Conservation (phyloP, 2,329 filamentous ascomycete species). For the Diaporthe caulivora region DNA sequence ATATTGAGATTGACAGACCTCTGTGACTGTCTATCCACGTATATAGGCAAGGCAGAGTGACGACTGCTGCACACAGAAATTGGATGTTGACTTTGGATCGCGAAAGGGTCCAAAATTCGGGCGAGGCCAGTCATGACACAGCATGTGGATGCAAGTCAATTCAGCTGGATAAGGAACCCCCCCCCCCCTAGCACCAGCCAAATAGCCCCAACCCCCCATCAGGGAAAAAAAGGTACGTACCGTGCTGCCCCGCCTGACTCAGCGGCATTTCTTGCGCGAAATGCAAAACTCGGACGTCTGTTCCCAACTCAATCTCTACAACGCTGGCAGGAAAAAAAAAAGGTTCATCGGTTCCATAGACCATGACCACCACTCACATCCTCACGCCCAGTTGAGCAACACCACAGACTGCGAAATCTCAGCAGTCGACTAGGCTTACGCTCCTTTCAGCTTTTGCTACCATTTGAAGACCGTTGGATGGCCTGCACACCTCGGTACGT, state of each 20-base stretch:
- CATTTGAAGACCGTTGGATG: slow-evolving; percentile 23
- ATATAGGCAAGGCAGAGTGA: neutral
- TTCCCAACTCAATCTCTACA: slow-evolving; percentile 20
- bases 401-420: neutral
- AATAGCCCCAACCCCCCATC: slow-evolving; percentile 1
- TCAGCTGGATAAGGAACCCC: neutral
- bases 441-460: neutral
- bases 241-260: neutral
- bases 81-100: neutral
- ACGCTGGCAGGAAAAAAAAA: neutral
- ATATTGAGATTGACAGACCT: neutral
- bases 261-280: slow-evolving; percentile 24
- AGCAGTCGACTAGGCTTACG: neutral
- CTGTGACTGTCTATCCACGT: neutral
- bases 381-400: neutral
- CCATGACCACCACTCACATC: slow-evolving; percentile 4
- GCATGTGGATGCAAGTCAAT: slow-evolving; percentile 21
- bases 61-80: neutral
- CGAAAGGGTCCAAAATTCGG: neutral
- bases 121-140: neutral
- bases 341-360: neutral
- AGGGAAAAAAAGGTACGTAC: neutral
- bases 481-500: slow-evolving; percentile 28
- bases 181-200: neutral
- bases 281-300: slow-evolving; percentile 27